These are phyloP conservation scores for Ensete ventricosum DNA, from an alignment of 176 grass and related monocot species.

Conservation along the genomic window DNA sequence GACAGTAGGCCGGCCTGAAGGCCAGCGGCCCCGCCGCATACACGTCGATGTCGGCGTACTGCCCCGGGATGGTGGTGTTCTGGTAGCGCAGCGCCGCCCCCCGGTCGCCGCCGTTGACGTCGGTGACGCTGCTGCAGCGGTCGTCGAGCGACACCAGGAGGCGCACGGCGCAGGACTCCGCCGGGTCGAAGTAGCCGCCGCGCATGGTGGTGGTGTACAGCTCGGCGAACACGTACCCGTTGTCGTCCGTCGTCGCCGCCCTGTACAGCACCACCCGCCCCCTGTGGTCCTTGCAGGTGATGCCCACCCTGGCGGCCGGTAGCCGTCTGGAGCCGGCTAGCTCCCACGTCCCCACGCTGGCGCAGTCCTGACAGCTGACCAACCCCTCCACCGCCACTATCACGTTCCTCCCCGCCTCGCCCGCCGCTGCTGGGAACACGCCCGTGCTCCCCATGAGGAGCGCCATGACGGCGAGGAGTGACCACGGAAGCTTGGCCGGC, in stretches of 20 bases:
- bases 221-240: slow-evolving; percentile 46
- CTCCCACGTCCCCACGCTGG: slow-evolving; percentile 20
- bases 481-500: neutral
- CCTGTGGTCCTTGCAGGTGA: slow-evolving; percentile 68
- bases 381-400: slow-evolving; percentile 42
- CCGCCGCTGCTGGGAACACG: neutral
- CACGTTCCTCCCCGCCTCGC: slow-evolving; percentile 6
- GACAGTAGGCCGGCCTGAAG: slow-evolving; percentile 41
- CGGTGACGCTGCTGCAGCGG: slow-evolving; percentile 40
- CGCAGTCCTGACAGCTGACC: slow-evolving; percentile 62
- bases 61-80: slow-evolving; percentile 28
- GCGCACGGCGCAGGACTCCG: slow-evolving; percentile 50
- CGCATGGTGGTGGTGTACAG: slow-evolving; percentile 19
- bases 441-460: neutral
- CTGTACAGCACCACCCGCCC: slow-evolving; percentile 32
- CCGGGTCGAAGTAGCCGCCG: slow-evolving; percentile 21
- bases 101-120: slow-evolving; percentile 44
- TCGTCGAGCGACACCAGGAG: slow-evolving; percentile 51
- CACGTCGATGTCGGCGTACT: slow-evolving; percentile 21
- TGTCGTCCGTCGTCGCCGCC: slow-evolving; percentile 7
- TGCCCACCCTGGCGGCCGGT: slow-evolving; percentile 30
- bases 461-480: neutral
- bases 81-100: slow-evolving; percentile 38
- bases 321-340: slow-evolving; percentile 37
- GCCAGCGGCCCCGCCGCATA: slow-evolving; percentile 42